Evolutionary conservation across 345 rosid species (phyloP), one percentile per base, ranked within the genome.

Genomic region (Syzygium oleosum): DNA sequence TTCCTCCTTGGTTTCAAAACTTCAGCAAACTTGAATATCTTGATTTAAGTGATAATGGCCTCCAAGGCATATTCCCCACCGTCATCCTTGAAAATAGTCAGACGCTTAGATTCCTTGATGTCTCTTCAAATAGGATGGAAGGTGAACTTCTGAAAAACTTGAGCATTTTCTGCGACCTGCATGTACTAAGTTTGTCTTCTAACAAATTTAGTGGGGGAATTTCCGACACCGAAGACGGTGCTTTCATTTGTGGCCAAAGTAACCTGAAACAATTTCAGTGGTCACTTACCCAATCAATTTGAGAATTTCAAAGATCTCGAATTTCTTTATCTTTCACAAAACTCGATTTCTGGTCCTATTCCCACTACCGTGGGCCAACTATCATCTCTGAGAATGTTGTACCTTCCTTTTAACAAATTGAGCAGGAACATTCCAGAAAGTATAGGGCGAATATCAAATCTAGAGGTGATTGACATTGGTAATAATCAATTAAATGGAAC

Each of bases 281-380:
- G 93, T 31, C 59, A 55, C 2, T 14, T 92, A 61, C 54, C 80
- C 53, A 49, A 79, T 88, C 85, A 80, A 49, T 19, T 92, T 38
- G 55, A 4, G 16, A 43, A 21, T 21, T 88, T 92, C 77, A 85
- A 52, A 41, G 55, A 51, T 14, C 63, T 90, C 10, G 17, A 27
- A 34, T 22, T 23, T 8, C 87, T 92, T 22, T n/a, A 31, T 41
- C 58, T 92, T 6, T 13, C 84, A 3, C 17, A 1, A 1, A 92
- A 92, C 51, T 92, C 89, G 1, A 88, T 92, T 25, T 90, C 87
- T 1, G 90, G 92, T 84, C 86, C 88, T 41, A 79, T 90, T 23
- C 90, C 93, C 3, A 14, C 15, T 12, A 85, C 89, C 6, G 6
- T 91, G 1, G 84, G 87, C 25, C 68, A 84, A 29, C 16, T 90